Evolutionary conservation across 805 yeast species (phyloP), one percentile per base, ranked within the genome.

Genomic region (Ogataea nonfermentans): DNA sequence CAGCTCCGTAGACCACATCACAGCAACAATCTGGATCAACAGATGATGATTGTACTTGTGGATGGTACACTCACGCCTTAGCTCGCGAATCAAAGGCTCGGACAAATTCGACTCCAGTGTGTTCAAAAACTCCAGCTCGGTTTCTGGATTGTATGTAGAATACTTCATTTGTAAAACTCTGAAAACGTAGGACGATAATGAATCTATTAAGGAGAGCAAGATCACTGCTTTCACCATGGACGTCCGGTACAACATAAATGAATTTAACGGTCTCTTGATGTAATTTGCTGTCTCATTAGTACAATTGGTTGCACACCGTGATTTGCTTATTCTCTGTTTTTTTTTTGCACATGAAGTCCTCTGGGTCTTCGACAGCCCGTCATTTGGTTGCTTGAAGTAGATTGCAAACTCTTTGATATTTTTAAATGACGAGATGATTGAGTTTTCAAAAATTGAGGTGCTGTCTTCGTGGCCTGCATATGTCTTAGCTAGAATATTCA

Each of bases 191-290:
- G 46, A 29, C 8, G 59, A 44, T 15, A 57, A 15, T 17, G 61
- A 49, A 28, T 56, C 55, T 23, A 57, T 47, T 27, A 56, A 45
- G 6, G 56, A 47, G 5, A 56, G 43, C 11, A 57, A 39, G 41
- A 63, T 56, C 12, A 70, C 68, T 9, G 63, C 63, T 44, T 67
- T 69, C 12, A 71, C 65, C 63, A 70, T 67, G 5, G 67, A 49
- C 14, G 67, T 57, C 35, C 76, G 59, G 48, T 72, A 71, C 8
- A 71, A 57, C 76, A 71, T 71, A 46, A 68, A 71, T 19, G 72
- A 65, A 52, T 71, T 71, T 40, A 70, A 57, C 1, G 76, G 76
- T 29, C 77, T 62, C 46, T 71, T 72, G 32, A 71, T 61, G 39
- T 67, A 46, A 22, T 40, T 44, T 7, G 39, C 23, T 8, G 36